A percentile compares a stretch with the other conserved stretches of the same genome.
Evolutionary conservation across 208 protist genomes (phyloP).

Genomic region (Leishmania arabica): DNA sequence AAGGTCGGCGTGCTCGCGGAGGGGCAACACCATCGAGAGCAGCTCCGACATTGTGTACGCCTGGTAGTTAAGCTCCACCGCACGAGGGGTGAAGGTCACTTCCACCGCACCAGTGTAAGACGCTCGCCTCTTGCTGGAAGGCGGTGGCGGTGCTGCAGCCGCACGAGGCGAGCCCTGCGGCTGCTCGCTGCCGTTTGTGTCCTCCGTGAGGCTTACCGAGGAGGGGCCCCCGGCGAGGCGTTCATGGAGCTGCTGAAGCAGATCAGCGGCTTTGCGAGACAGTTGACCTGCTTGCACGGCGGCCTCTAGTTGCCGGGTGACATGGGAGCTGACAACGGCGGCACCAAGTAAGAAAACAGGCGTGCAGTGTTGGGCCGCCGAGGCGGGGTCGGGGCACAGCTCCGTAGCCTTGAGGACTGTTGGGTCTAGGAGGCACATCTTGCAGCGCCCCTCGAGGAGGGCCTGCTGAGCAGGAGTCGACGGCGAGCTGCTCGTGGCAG

Average conservation of each 20-base stretch:
- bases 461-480: background rate
- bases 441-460: constrained; percentile 17
- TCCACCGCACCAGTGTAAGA: constrained; percentile 3
- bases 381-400: background rate
- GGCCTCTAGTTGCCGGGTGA: background rate
- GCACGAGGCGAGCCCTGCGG: background rate
- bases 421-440: constrained; percentile 30
- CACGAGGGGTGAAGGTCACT: constrained; percentile 39
- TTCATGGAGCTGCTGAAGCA: constrained; percentile 21
- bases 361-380: background rate
- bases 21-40: constrained; percentile 46
- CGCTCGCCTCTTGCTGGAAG: background rate
- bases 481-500: background rate
- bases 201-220: background rate
- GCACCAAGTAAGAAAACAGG: constrained; percentile 16
- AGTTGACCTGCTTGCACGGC: constrained; percentile 9
- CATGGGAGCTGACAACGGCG: background rate
- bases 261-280: constrained; percentile 3
- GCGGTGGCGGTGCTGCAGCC: background rate
- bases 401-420: constrained; percentile 2
- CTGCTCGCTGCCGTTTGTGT: background rate
- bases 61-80: constrained; percentile 51
- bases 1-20: constrained; percentile 18
- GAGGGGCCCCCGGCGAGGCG: background rate
- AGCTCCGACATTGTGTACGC: constrained; percentile 90